Conservation (phyloP, 257 asterid genomes). For the Rehmannia glutinosa region DNA sequence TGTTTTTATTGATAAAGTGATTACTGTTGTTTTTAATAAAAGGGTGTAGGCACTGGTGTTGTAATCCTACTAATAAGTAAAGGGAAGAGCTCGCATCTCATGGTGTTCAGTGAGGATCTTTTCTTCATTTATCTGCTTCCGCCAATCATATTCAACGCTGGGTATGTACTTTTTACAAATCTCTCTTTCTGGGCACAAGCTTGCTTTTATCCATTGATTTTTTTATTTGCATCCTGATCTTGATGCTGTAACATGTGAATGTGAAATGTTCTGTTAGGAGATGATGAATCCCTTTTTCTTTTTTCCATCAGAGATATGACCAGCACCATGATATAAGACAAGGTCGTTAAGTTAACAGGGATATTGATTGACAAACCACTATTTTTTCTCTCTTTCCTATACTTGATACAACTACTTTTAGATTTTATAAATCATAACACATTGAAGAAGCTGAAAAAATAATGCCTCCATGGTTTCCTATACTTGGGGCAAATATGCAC, state of each 20-base stretch:
- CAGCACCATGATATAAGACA: neutral
- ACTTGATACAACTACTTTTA: no score
- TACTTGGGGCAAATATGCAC: neutral
- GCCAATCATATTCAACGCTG: slow-evolving; percentile 97
- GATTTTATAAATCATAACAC: no score
- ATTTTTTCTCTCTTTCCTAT: neutral
- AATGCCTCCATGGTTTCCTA: neutral
- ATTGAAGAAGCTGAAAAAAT: neutral
- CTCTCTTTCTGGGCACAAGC: neutral
- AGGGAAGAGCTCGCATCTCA: slow-evolving; percentile 81
- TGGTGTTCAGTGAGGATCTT: slow-evolving; percentile 94
- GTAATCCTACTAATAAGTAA: slow-evolving; percentile 68
- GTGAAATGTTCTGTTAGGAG: neutral
- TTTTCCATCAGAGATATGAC: neutral
- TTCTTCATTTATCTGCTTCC: slow-evolving; percentile 98
- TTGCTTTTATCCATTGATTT: slow-evolving; percentile 1
- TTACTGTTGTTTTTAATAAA: slow-evolving; percentile 14
- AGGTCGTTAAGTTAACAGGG: neutral
- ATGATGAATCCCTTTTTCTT: no score
- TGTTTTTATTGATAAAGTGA: slow-evolving; percentile 3
- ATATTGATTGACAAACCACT: neutral
- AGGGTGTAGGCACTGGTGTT: slow-evolving; percentile 93
- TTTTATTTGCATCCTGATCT: neutral
- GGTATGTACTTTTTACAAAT: slow-evolving; percentile 37
- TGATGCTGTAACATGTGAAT: neutral